Evolutionary conservation across 1,284 basidiomycete species (phyloP).

Genomic region (Agroathelia rolfsii): DNA sequence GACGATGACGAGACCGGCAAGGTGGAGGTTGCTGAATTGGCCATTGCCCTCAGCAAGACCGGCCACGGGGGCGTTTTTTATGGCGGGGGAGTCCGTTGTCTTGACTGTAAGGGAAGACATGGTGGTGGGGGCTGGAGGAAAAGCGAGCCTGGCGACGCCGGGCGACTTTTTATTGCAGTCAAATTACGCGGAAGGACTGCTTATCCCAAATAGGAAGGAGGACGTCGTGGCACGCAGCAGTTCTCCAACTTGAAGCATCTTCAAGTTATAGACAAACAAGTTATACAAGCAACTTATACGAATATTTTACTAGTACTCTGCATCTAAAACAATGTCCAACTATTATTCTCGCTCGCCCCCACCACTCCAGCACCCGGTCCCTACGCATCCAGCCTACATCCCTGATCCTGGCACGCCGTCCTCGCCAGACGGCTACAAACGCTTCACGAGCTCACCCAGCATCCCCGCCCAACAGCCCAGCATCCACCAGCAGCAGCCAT

Average conservation of each 20-base stretch:
- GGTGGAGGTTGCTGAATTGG: slow-evolving; percentile 73
- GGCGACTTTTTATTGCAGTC: too few species aligned
- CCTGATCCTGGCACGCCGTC: slow-evolving; percentile 76
- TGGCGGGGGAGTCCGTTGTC: slow-evolving; percentile 53
- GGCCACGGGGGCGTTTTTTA: slow-evolving; percentile 76
- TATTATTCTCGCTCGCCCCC: slow-evolving; percentile 59
- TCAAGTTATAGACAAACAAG: too few species aligned
- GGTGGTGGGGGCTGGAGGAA: slow-evolving; percentile 7
- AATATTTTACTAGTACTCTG: too few species aligned
- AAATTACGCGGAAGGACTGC: too few species aligned
- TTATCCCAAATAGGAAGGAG: too few species aligned
- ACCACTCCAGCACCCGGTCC: slow-evolving; percentile 81
- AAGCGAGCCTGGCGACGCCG: too few species aligned
- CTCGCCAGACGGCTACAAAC: slow-evolving; percentile 68
- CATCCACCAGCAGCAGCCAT: slow-evolving; percentile 21
- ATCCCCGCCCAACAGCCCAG: slow-evolving; percentile 16
- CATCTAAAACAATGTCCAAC: slow-evolving; percentile 24
- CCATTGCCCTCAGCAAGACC: slow-evolving; percentile 84
- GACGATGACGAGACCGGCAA: slow-evolving; percentile 67
- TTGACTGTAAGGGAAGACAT: slow-evolving; percentile 43
- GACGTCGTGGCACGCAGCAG: too few species aligned
- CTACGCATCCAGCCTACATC: slow-evolving; percentile 82
- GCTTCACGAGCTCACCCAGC: slow-evolving; percentile 55
- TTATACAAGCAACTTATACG: too few species aligned
- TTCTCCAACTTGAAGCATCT: too few species aligned